A percentile compares a stretch with the other conserved stretches of the same genome.
phyloP scores from a whole-genome alignment of 805 yeast genomes.

The Candida rishiriensis region DNA sequence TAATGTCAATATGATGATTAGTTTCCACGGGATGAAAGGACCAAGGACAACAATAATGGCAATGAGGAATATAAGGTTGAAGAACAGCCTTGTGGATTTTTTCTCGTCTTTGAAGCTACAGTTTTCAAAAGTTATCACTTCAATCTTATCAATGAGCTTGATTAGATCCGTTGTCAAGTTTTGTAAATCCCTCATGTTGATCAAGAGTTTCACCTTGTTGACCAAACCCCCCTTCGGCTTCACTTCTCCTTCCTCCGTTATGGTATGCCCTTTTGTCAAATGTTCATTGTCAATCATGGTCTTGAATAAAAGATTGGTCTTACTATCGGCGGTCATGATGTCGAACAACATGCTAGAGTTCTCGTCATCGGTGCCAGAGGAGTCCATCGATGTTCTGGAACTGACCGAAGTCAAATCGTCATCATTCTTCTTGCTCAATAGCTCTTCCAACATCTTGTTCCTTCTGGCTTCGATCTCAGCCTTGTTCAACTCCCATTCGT shows the following conservation, averaged over 20 bases:
- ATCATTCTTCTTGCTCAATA: slow-evolving; percentile 4
- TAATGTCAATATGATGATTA: slow-evolving; percentile 48
- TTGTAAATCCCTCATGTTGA: slow-evolving; percentile 73
- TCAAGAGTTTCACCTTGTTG: slow-evolving; percentile 37
- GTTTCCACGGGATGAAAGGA: slow-evolving; percentile 60
- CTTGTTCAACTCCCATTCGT: slow-evolving; percentile 17
- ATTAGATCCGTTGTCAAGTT: slow-evolving; percentile 54
- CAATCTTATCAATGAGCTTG: slow-evolving; percentile 44
- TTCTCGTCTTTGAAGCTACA: slow-evolving; percentile 72
- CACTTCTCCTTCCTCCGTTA: slow-evolving; percentile 3
- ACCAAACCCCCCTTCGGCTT: slow-evolving; percentile 12
- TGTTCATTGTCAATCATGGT: slow-evolving; percentile 11
- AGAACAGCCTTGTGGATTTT: slow-evolving; percentile 56
- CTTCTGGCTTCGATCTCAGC: slow-evolving; percentile 5
- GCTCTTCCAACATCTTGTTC: slow-evolving; percentile 7
- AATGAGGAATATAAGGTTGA: slow-evolving; percentile 37
- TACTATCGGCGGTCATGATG: slow-evolving; percentile 13
- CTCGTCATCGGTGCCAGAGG: slow-evolving; percentile 12
- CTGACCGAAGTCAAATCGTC: slow-evolving; percentile 8
- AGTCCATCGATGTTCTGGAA: slow-evolving; percentile 14
- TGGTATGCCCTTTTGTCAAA: not conserved
- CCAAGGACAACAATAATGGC: slow-evolving; percentile 39
- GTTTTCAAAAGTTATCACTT: slow-evolving; percentile 52
- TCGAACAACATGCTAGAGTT: slow-evolving; percentile 12
- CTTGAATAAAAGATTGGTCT: slow-evolving; percentile 10